phyloP scores from a whole-genome alignment of 331 rosid genomes.

The Malus hybrid region DNA sequence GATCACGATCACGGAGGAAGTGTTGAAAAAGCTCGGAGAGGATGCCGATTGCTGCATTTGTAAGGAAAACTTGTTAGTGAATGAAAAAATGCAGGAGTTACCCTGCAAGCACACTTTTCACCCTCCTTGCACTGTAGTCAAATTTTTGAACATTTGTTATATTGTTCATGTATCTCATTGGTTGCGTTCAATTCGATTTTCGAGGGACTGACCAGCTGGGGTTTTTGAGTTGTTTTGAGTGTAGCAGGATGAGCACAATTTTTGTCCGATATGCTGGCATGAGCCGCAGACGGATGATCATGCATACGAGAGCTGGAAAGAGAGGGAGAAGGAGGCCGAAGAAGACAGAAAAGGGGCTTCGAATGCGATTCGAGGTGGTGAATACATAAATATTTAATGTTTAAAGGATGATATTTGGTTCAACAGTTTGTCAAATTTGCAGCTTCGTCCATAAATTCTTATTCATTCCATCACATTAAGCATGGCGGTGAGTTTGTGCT shows the following conservation, averaged over 20 bases:
- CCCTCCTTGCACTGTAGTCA: slow-evolving; percentile 48
- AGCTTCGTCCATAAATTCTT: neutral
- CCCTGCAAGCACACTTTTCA: slow-evolving; percentile 98
- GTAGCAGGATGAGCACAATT: slow-evolving; percentile 77
- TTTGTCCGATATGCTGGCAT: slow-evolving; percentile 83
- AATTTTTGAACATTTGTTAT: neutral
- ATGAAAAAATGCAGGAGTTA: slow-evolving; percentile 86
- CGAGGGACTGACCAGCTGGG: neutral
- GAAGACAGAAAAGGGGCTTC: slow-evolving; percentile 93
- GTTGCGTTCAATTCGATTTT: neutral
- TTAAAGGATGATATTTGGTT: neutral
- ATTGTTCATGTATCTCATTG: neutral
- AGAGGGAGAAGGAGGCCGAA: slow-evolving; percentile 53
- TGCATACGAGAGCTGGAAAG: slow-evolving; percentile 77
- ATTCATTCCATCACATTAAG: neutral
- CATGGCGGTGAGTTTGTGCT: neutral
- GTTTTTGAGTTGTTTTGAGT: neutral
- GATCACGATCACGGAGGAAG: slow-evolving; percentile 61
- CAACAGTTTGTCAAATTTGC: neutral
- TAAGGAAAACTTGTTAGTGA: slow-evolving; percentile 60
- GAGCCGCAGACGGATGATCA: slow-evolving; percentile 89
- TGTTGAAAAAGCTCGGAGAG: slow-evolving; percentile 51
- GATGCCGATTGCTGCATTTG: slow-evolving; percentile 88
- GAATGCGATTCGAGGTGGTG: slow-evolving; percentile 89
- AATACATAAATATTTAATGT: slow-evolving; percentile 79